These are phyloP conservation scores for Hygrocybe coccinea DNA, from an alignment of 768 basidiomycete genomes.

Conservation along the genomic window DNA sequence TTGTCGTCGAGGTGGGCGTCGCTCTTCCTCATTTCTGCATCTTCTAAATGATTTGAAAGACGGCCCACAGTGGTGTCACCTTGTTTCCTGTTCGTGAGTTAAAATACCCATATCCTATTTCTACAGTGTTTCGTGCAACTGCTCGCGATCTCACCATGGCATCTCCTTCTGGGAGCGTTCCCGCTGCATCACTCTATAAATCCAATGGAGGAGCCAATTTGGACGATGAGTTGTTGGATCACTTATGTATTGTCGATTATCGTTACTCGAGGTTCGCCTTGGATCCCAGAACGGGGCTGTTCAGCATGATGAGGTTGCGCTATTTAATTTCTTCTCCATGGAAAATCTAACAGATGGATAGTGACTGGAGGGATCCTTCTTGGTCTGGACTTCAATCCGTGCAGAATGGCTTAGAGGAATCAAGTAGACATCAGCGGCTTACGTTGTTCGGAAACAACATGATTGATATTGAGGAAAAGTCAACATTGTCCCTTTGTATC, in stretches of 20 bases:
- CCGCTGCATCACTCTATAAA: conserved; percentile 21
- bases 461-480: conserved; percentile 88
- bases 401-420: conserved; percentile 56
- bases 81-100: conserved; percentile 67
- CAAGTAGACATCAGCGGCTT: conserved; percentile 57
- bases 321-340: not conserved
- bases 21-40: not conserved
- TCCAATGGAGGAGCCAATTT: conserved; percentile 29
- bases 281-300: conserved; percentile 78
- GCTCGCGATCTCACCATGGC: conserved; percentile 29
- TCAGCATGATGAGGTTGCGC: conserved; percentile 68
- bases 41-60: conserved; percentile 46
- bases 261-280: conserved; percentile 88
- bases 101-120: conserved; percentile 70
- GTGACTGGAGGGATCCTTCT: conserved; percentile 84
- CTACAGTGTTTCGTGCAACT: conserved; percentile 66
- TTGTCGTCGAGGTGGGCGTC: conserved; percentile 81
- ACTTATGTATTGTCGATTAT: conserved; percentile 76
- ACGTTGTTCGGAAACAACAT: conserved; percentile 79
- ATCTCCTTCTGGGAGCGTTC: conserved; percentile 4
- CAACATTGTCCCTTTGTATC: conserved; percentile 67
- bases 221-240: conserved; percentile 38
- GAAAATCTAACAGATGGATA: conserved; percentile 28
- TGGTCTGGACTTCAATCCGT: conserved; percentile 64
- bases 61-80: conserved; percentile 75